Evolutionary conservation across 345 rosid species (phyloP), one percentile per base, ranked within the genome.

Genomic region (Anastatica hierochuntica): DNA sequence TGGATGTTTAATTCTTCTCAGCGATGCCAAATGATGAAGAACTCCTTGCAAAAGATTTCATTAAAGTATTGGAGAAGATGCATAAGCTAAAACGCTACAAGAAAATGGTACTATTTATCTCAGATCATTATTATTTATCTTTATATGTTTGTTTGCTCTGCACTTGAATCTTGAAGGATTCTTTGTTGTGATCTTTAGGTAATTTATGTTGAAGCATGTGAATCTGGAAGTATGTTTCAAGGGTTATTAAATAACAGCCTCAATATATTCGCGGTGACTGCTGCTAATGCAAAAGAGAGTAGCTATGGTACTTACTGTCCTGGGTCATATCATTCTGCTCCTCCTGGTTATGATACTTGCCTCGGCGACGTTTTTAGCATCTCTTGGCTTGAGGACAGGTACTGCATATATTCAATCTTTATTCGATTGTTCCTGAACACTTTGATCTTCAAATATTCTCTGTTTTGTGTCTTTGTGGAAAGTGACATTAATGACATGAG

Each of bases 341-440:
- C 73, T 27, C 5, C 63, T 7, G 60, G 66, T n/a, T 77, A 54
- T 31, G 19, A 2, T 8, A 59, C 72, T 49, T 86, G 95, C 59
- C 72, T 86, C 16, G 95, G 92, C 13, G 95, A 86, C 26, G 4
- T 60, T 16, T 86, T 80, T 48, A 86, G 95, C 62, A 42, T 83
- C 58, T 71, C 95, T 47, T 86, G 95, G 95, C 49, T 83, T 74
- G 95, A 86, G 62, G 90, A 86, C 73, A 71, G 95, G 95, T 85
- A 43, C 40, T 27, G n/a, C 5, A 19, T n/a, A 11, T 18, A 35
- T 17, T 27, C 33, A 41, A 16, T 49, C 23, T 31, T 10, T 46
- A 35, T 44, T 39, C 26, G 14, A 21, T 57, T 49, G 35, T 63
- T 45, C 26, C 37, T 54, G 12, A 38, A 63, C 14, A 19, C 3